These are phyloP conservation scores for Terfezia boudieri DNA, from an alignment of 495 filamentous ascomycete species.

Conservation along the genomic window DNA sequence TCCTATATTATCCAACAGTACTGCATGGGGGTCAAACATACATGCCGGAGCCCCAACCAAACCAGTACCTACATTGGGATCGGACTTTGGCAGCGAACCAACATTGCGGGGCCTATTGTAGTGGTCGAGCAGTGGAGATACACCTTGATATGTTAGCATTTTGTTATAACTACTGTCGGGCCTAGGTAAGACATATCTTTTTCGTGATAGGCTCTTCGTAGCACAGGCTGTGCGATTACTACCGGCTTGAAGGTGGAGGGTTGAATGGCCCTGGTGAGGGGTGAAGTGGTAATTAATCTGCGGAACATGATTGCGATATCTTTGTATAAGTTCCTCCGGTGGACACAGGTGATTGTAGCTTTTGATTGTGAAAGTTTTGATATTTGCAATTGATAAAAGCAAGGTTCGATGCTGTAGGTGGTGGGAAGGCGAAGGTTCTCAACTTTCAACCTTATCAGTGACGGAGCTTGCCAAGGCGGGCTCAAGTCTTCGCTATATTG, in stretches of 20 bases:
- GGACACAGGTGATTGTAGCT: too few species aligned
- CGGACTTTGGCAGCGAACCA: slow-evolving; percentile 70
- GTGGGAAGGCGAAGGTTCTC: too few species aligned
- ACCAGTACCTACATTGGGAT: slow-evolving; percentile 79
- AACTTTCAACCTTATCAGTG: too few species aligned
- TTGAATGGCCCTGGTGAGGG: background rate
- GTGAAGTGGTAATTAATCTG: background rate
- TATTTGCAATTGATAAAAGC: too few species aligned
- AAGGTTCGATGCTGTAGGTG: too few species aligned
- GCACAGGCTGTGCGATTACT: background rate
- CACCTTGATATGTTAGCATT: slow-evolving; percentile 6
- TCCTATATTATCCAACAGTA: background rate
- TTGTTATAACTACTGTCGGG: background rate
- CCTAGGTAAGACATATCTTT: slow-evolving; percentile 13
- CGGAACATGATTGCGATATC: background rate
- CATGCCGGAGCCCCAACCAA: slow-evolving; percentile 82
- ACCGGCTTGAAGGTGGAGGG: background rate
- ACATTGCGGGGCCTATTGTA: slow-evolving; percentile 88
- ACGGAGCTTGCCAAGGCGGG: too few species aligned
- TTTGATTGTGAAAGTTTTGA: too few species aligned
- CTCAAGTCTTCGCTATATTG: too few species aligned
- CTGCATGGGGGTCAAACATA: slow-evolving; percentile 1
- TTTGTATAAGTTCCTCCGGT: too few species aligned
- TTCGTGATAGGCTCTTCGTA: slow-evolving; percentile 11
- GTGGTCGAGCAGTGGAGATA: slow-evolving; percentile 50